Evolutionary conservation across 768 basidiomycete genomes (phyloP).

Genomic region (Leccinellum rugosiceps): DNA sequence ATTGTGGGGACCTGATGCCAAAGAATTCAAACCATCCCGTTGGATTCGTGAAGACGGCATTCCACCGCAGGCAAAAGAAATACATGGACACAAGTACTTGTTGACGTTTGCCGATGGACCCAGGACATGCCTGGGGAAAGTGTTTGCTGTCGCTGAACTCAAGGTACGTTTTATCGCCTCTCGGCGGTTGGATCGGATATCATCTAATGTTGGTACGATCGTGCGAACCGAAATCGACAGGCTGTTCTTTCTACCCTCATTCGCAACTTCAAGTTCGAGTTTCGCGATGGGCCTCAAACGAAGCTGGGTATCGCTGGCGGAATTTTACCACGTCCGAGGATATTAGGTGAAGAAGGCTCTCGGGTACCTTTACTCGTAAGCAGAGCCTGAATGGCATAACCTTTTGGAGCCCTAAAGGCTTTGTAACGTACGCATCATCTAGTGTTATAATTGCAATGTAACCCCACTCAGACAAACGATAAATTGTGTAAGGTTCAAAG

Average conservation of each 20-base stretch:
- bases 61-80: conserved; percentile 31
- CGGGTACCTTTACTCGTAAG: conserved; percentile 12
- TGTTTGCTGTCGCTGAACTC: conserved; percentile 27
- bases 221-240: not conserved
- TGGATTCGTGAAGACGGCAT: conserved; percentile 46
- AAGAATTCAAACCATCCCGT: conserved; percentile 57
- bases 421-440: too few relatives aligned
- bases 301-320: conserved; percentile 21
- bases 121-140: conserved; percentile 26
- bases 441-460: too few relatives aligned
- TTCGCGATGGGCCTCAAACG: conserved; percentile 38
- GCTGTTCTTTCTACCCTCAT: conserved; percentile 29
- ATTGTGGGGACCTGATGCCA: conserved; percentile 61
- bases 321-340: conserved; percentile 36
- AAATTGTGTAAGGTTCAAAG: too few relatives aligned
- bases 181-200: too few relatives aligned
- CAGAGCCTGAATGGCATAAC: too few relatives aligned
- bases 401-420: too few relatives aligned
- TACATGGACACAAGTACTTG: conserved; percentile 27
- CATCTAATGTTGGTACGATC: not conserved
- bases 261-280: conserved; percentile 33
- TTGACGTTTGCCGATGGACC: conserved; percentile 31
- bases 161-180: conserved; percentile 13
- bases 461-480: too few relatives aligned
- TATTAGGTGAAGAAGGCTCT: conserved; percentile 17